Evolutionary conservation across 2,329 filamentous ascomycete genomes (phyloP).

Genomic region (Aspergillus nomiae): DNA sequence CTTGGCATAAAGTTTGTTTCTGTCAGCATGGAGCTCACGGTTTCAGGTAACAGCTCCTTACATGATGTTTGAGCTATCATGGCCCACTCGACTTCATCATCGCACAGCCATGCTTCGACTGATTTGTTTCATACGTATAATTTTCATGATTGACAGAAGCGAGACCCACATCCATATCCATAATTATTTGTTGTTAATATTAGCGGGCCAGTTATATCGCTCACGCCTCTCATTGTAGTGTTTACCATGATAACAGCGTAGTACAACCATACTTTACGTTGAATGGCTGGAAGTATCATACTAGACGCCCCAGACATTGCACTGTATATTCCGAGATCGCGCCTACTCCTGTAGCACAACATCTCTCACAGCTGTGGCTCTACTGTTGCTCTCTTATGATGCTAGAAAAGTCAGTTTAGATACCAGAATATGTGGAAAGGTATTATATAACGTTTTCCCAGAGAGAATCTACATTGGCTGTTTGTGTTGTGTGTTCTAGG

Average conservation of each 20-base stretch:
- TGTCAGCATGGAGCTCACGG: not conserved
- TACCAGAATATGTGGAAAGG: conserved; percentile 6
- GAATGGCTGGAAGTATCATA: not conserved
- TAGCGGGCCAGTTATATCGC: not conserved
- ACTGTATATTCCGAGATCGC: not conserved
- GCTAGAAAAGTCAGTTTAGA: not conserved
- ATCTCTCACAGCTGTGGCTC: not conserved
- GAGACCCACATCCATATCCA: conserved; percentile 1
- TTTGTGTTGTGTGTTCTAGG: not conserved
- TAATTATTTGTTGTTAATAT: not conserved
- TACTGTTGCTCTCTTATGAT: conserved; percentile 7
- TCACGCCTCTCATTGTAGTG: not conserved
- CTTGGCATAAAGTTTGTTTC: not conserved
- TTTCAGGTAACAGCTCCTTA: conserved; percentile 12
- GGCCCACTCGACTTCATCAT: conserved; percentile 1
- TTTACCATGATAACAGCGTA: not conserved
- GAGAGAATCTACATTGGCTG: not conserved
- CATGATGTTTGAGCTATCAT: conserved; percentile 1
- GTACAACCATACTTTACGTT: not conserved
- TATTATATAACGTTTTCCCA: conserved; percentile 7
- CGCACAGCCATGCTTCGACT: not conserved
- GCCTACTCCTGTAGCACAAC: not conserved
- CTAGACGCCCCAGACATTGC: not conserved
- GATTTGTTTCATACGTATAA: conserved; percentile 1
- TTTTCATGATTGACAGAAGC: conserved; percentile 7